A percentile compares a stretch with the other conserved stretches of the same genome.
These are phyloP conservation scores for Phylloporus sp. DNA, from an alignment of 1,284 basidiomycete genomes.

Conservation along the genomic window DNA sequence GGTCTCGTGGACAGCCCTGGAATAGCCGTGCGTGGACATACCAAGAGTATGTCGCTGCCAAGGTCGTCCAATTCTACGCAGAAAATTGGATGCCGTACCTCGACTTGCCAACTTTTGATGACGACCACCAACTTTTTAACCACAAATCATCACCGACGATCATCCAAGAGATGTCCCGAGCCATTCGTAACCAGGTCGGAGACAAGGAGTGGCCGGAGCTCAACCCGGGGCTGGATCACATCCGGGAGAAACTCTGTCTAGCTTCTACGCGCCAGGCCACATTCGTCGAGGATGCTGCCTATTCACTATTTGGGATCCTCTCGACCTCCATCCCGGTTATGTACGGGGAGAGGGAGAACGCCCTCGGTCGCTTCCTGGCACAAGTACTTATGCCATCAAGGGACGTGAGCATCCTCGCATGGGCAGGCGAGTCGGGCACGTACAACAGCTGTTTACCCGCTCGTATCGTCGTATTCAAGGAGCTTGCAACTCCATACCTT, in stretches of 20 bases:
- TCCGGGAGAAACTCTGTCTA: neutral
- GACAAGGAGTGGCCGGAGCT: neutral
- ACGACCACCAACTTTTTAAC: neutral
- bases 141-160: neutral
- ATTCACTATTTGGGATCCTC: neutral
- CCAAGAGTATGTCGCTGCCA: neutral
- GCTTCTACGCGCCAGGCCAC: neutral
- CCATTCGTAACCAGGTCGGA: neutral
- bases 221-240: neutral
- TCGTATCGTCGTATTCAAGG: neutral
- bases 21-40: neutral
- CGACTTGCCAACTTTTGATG: neutral
- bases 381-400: neutral
- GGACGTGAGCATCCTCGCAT: neutral
- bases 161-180: neutral
- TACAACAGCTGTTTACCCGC: neutral
- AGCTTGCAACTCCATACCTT: neutral
- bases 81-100: neutral
- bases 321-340: neutral
- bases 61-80: neutral
- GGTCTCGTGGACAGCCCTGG: neutral
- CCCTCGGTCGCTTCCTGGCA: neutral
- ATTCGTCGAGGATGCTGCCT: neutral
- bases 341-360: neutral
- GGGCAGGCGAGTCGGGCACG: neutral